phyloP scores from a whole-genome alignment of 768 basidiomycete species.

The Lentinus brumalis region DNA sequence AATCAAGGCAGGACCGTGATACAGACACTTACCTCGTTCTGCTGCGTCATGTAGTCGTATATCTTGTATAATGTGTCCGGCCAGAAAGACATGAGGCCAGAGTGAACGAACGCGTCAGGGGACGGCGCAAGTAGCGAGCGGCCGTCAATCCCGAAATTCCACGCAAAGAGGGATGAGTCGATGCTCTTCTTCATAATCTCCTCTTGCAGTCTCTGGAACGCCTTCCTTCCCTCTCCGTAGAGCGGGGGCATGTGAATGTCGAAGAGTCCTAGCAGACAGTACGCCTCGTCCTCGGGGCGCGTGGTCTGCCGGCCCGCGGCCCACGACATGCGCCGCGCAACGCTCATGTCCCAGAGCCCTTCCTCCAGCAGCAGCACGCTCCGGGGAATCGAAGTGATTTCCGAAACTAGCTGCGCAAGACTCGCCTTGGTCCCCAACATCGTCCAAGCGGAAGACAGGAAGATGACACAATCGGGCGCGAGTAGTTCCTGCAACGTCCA shows the following conservation, averaged over 20 bases:
- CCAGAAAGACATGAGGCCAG: no score
- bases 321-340: conserved; percentile 11
- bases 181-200: conserved; percentile 5
- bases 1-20: no score
- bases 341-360: not conserved
- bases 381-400: not conserved
- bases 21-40: no score
- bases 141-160: not conserved
- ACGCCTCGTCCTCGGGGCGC: conserved; percentile 13
- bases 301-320: conserved; percentile 6
- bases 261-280: conserved; percentile 12
- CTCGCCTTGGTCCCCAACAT: not conserved
- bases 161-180: conserved; percentile 4
- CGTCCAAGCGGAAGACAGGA: not conserved
- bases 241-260: conserved; percentile 5
- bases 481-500: conserved; percentile 9
- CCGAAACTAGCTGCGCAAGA: not conserved
- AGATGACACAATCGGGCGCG: not conserved
- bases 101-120: no score
- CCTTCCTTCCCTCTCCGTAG: conserved; percentile 9
- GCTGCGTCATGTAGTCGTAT: no score
- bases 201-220: conserved; percentile 9
- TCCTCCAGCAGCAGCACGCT: not conserved
- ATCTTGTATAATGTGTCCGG: no score
- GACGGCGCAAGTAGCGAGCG: no score